Conservation (phyloP, 164 flowering plant species). For the Amborella trichopoda region DNA sequence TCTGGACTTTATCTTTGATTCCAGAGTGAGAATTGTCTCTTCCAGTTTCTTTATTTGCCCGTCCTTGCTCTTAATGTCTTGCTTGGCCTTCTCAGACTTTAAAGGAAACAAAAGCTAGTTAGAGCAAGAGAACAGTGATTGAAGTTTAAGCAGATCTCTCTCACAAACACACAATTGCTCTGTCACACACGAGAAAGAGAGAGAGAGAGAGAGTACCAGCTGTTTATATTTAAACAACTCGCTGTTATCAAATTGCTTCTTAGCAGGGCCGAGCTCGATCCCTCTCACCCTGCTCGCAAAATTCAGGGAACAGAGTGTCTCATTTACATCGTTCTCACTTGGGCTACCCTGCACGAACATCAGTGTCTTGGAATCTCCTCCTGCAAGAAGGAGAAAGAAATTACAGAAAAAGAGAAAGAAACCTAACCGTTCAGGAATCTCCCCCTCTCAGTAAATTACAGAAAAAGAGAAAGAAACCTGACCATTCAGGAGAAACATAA, state of each 20-base stretch:
- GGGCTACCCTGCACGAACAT: constrained; percentile 98
- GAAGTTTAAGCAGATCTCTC: too few species aligned
- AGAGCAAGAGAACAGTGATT: too few species aligned
- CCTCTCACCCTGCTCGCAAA: constrained; percentile 97
- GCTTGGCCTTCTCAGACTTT: constrained; percentile 75
- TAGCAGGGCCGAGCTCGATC: constrained; percentile 89
- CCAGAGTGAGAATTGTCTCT: constrained; percentile 53
- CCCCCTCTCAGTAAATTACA: too few species aligned
- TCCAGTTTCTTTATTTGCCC: constrained; percentile 69
- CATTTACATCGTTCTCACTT: constrained; percentile 69
- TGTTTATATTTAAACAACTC: constrained; percentile 70
- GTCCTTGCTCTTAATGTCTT: constrained; percentile 72
- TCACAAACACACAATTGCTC: too few species aligned
- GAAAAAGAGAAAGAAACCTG: too few species aligned
- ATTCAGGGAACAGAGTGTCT: constrained; percentile 91
- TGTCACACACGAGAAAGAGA: too few species aligned
- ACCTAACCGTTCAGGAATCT: not conserved
- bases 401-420: too few species aligned
- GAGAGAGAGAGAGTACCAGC: constrained; percentile 51
- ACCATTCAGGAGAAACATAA: too few species aligned
- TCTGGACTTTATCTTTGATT: constrained; percentile 54
- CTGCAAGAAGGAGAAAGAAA: constrained; percentile 16
- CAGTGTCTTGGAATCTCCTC: constrained; percentile 93
- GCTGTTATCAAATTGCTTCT: constrained; percentile 59
- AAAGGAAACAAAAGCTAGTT: not conserved